Conservation (phyloP, 345 rosid species). For the Gynandropsis gynandra region DNA sequence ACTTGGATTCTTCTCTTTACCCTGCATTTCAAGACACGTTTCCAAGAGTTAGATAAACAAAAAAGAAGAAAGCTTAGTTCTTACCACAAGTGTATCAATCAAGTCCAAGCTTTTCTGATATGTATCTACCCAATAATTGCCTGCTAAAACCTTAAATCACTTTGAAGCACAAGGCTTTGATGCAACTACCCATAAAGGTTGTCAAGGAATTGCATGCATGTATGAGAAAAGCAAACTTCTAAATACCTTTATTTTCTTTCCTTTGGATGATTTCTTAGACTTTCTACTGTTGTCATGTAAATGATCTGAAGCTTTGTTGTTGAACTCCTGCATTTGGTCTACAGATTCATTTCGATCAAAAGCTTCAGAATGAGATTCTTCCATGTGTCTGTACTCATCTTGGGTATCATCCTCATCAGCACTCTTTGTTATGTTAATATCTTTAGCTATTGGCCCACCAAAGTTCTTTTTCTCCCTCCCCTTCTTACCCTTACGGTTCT, state of each 20-base stretch:
- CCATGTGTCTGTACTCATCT: conserved; percentile 15
- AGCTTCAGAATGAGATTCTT: conserved; percentile 11
- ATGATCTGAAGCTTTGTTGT: conserved; percentile 31
- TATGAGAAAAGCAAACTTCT: background rate
- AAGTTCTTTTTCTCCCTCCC: conserved; percentile 20
- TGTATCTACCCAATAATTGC: background rate
- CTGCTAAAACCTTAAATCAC: background rate
- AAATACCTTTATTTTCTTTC: conserved; percentile 72
- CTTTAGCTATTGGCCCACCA: conserved; percentile 13
- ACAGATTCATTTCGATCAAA: conserved; percentile 22
- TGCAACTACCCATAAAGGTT: background rate
- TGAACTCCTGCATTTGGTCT: conserved; percentile 28
- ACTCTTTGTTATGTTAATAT: conserved; percentile 2
- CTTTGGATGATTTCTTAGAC: conserved; percentile 59
- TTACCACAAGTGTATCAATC: background rate
- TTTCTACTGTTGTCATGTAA: conserved; percentile 19
- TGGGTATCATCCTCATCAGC: conserved; percentile 29
- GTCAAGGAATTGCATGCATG: background rate
- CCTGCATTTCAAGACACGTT: conserved; percentile 41
- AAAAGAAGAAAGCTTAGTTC: too few relatives aligned
- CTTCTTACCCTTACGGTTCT: conserved; percentile 28
- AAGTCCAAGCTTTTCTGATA: background rate
- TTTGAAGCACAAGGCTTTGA: background rate
- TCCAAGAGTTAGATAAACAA: conserved; percentile 1
- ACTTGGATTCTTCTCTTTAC: conserved; percentile 39